phyloP scores from a whole-genome alignment of 257 asterid genomes.

The Cruciata laevipes region DNA sequence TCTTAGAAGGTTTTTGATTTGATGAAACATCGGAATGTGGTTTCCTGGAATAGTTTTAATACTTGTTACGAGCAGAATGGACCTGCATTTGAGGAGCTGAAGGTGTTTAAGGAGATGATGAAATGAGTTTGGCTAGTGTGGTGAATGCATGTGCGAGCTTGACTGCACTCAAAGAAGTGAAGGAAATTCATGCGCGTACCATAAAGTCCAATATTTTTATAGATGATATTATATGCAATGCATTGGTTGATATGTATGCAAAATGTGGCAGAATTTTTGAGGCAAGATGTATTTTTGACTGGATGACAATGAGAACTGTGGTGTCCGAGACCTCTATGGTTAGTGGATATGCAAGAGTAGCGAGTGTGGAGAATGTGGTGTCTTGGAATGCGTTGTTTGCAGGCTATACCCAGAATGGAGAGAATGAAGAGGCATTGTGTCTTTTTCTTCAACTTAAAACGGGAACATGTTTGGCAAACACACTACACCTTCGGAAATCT shows the following conservation, averaged over 20 bases:
- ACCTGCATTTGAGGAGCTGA: slow-evolving; percentile 5
- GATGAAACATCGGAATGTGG: slow-evolving; percentile 12
- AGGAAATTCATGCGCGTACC: slow-evolving; percentile 3
- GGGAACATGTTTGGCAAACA: slow-evolving; percentile 11
- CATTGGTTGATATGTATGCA: slow-evolving; percentile 19
- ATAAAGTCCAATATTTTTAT: slow-evolving; percentile 3
- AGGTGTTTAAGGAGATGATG: slow-evolving; percentile 12
- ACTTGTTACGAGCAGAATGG: slow-evolving; percentile 19
- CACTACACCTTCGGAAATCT: slow-evolving; percentile 14
- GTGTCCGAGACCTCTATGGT: slow-evolving; percentile 14
- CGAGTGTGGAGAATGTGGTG: slow-evolving; percentile 13
- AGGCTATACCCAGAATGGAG: slow-evolving; percentile 17
- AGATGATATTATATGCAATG: slow-evolving; percentile 16
- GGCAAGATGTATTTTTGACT: slow-evolving; percentile 15
- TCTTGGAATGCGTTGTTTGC: slow-evolving; percentile 20
- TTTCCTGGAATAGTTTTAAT: slow-evolving; percentile 16
- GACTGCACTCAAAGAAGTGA: slow-evolving; percentile 11
- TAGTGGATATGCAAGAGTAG: slow-evolving; percentile 15
- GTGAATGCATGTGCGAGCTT: slow-evolving; percentile 14
- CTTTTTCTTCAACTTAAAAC: slow-evolving; percentile 14
- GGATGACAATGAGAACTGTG: slow-evolving; percentile 9
- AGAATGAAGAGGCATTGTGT: slow-evolving; percentile 14
- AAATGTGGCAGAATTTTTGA: slow-evolving; percentile 15
- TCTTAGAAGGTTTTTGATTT: slow-evolving; percentile 11
- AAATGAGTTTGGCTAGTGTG: slow-evolving; percentile 11